These are phyloP conservation scores for Melampsora larici-populina DNA, from an alignment of 1,284 basidiomycete genomes.

Conservation along the genomic window DNA sequence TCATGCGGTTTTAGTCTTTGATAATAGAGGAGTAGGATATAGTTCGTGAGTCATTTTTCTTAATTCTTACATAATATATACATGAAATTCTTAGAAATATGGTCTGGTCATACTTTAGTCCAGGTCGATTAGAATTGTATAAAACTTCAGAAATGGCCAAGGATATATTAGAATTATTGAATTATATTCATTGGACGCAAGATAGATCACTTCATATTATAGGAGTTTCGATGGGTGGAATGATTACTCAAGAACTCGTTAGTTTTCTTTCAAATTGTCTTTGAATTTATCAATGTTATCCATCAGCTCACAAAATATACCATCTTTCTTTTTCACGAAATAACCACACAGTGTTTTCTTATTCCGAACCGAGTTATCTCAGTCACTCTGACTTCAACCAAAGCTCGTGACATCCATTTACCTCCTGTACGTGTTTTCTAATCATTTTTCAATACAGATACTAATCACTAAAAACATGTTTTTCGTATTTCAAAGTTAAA, in stretches of 20 bases:
- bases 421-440: conserved; percentile 11
- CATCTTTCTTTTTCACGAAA: not conserved
- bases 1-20: conserved; percentile 70
- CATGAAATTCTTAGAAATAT: too few species aligned
- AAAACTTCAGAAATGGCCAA: conserved; percentile 75
- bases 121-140: conserved; percentile 34
- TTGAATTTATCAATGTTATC: too few species aligned
- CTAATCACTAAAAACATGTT: not conserved
- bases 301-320: not conserved
- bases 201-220: conserved; percentile 67
- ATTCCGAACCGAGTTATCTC: conserved; percentile 26
- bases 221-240: conserved; percentile 76
- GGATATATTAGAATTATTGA: conserved; percentile 67
- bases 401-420: conserved; percentile 8
- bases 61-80: too few species aligned
- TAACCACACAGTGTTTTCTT: not conserved
- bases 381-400: conserved; percentile 18
- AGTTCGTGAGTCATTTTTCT: conserved; percentile 26
- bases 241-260: conserved; percentile 62
- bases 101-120: too few species aligned
- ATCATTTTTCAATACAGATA: not conserved
- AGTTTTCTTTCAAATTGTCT: not conserved
- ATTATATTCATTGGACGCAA: conserved; percentile 66
- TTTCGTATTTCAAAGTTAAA: not conserved
- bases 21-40: conserved; percentile 81